These are phyloP conservation scores for Pterocarpus macrocarpus DNA, from an alignment of 306 rosid species.

Conservation along the genomic window DNA sequence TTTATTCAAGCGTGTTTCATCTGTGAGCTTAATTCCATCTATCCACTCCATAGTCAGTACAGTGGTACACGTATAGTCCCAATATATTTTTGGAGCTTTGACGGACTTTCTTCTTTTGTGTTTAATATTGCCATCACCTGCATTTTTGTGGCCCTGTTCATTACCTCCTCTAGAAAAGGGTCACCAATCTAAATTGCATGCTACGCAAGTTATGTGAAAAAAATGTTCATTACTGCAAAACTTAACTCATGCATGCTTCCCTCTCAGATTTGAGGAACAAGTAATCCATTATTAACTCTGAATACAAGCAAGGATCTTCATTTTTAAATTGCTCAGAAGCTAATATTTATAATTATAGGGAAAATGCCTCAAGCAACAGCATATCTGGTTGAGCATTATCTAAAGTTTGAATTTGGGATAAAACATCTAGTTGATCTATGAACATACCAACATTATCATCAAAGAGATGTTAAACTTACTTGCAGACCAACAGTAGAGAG, in stretches of 20 bases:
- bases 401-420: slow-evolving; percentile 36
- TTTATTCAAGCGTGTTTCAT: slow-evolving; percentile 66
- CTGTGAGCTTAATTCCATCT: slow-evolving; percentile 96
- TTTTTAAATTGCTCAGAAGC: slow-evolving; percentile 23
- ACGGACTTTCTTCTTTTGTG: slow-evolving; percentile 48
- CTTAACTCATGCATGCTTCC: slow-evolving; percentile 23
- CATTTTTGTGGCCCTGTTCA: slow-evolving; percentile 49
- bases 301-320: slow-evolving; percentile 23
- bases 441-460: slow-evolving; percentile 3
- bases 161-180: slow-evolving; percentile 53
- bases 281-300: slow-evolving; percentile 27
- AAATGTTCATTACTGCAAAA: slow-evolving; percentile 13
- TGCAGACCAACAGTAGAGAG: slow-evolving; percentile 71
- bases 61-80: slow-evolving; percentile 76
- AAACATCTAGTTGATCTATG: slow-evolving; percentile 34
- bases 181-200: slow-evolving; percentile 43
- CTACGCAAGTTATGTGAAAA: slow-evolving; percentile 31
- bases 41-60: slow-evolving; percentile 98
- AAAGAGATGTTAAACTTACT: slow-evolving; percentile 62
- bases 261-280: slow-evolving; percentile 39
- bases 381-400: slow-evolving; percentile 9
- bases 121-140: slow-evolving; percentile 47
- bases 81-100: slow-evolving; percentile 94
- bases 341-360: neutral
- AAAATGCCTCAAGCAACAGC: slow-evolving; percentile 15